Evolutionary conservation across 2,329 filamentous ascomycete species (phyloP), one percentile per base, ranked within the genome.

Genomic region (Neoarthrinium moseri): DNA sequence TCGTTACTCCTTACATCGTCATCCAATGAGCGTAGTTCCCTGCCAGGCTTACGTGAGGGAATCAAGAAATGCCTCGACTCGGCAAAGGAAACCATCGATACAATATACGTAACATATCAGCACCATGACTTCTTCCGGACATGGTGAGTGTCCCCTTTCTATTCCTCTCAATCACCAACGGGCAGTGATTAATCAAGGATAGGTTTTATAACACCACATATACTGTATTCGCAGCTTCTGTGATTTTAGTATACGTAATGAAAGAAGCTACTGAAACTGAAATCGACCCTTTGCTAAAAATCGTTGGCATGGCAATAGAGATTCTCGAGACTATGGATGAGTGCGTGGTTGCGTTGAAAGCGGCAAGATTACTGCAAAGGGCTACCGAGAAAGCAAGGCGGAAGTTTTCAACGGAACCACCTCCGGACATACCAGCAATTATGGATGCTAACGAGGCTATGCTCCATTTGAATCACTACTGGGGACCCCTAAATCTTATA

Each of bases 121-220:
- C 54, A 61, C 32, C 54, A 60, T 24, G 58, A 61, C 27, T 61
- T 60, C 33, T 61, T 62, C 47, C 55, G 59, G 2, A 62, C 59
- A 12, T 43, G 39, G 39, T 43, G 12, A 43, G 39, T 17, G 13
- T 10, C 7, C 13, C 4, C 13, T 18, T n/a, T 29, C 8, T 29
- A 7, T 7, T 29, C 26, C 8, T 29, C 8, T n/a, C 8, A 29
- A 7, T 29, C 17, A 11, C 6, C 18, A 4, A 2, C 5, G 13
- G 17, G 5, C 24, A 33, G 15, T 15, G 11, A 40, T 24, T n/a
- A 22, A 17, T 8, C 4, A 6, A 12, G 8, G 15, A 4, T 5
- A 61, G 59, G 59, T 62, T 60, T 43, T 60, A 61, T 44, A 62
- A 62, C 41, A 61, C 58, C 2, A 62, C 58, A 7, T 62, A 62